Evolutionary conservation across 2,329 filamentous ascomycete genomes (phyloP).

Genomic region (Triangularia setosa): DNA sequence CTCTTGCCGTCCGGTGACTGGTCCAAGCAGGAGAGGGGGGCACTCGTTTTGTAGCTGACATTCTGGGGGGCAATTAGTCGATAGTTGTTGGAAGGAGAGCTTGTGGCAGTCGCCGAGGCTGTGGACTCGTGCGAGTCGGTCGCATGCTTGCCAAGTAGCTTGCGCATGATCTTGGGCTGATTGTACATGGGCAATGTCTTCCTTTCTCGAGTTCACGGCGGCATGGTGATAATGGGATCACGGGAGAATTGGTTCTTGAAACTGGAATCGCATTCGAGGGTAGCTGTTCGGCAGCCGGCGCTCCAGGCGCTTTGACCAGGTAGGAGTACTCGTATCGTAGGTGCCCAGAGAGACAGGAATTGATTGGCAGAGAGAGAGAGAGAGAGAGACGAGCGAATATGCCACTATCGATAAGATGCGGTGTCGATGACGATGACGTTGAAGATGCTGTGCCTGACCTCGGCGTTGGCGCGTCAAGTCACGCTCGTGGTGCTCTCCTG

Average conservation of each 20-base stretch:
- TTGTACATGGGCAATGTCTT: conserved; percentile 32
- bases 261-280: neutral
- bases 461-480: neutral
- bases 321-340: neutral
- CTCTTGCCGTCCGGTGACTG: conserved; percentile 52
- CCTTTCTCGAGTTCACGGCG: neutral
- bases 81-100: conserved; percentile 42
- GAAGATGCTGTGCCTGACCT: neutral
- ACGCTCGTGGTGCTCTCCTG: neutral
- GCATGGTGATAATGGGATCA: neutral
- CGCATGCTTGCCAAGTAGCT: conserved; percentile 53
- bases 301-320: no score
- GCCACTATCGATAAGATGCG: neutral
- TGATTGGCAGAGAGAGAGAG: no score
- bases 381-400: neutral
- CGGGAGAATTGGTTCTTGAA: neutral
- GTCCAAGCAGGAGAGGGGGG: conserved; percentile 56
- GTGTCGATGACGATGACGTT: neutral
- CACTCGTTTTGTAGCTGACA: conserved; percentile 47
- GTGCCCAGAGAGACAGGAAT: neutral
- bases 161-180: conserved; percentile 56
- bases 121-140: conserved; percentile 42
- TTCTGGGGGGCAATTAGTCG: conserved; percentile 55
- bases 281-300: no score
- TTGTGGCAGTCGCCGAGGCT: conserved; percentile 42